Conservation (phyloP, 2,329 filamentous ascomycete species). For the Stemphylium vesicarium region DNA sequence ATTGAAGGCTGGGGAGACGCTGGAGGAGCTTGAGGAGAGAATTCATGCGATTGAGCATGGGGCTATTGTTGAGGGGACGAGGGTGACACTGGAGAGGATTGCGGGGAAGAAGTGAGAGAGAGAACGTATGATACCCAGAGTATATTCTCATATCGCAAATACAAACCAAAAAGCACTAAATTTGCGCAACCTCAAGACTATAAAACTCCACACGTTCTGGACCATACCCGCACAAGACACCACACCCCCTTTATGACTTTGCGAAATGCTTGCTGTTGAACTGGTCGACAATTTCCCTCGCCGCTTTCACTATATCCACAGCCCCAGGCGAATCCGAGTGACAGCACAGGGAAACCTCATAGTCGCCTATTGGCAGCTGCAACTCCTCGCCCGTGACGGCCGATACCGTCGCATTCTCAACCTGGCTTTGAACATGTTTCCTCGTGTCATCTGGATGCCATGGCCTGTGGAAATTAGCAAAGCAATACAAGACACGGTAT, state of each 20-base stretch:
- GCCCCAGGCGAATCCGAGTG: slow-evolving; percentile 55
- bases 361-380: slow-evolving; percentile 50
- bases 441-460: slow-evolving; percentile 53
- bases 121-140: slow-evolving; percentile 8
- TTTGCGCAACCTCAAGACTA: too few species aligned
- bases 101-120: slow-evolving; percentile 6
- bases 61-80: slow-evolving; percentile 77
- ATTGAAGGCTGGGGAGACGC: slow-evolving; percentile 60
- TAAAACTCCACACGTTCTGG: too few species aligned
- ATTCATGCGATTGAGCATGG: slow-evolving; percentile 80
- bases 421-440: slow-evolving; percentile 50
- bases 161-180: too few species aligned
- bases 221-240: too few species aligned
- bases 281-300: slow-evolving; percentile 51
- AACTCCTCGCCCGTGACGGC: slow-evolving; percentile 52
- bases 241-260: not conserved
- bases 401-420: slow-evolving; percentile 50
- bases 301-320: slow-evolving; percentile 53
- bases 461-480: slow-evolving; percentile 31
- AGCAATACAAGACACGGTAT: not conserved
- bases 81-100: slow-evolving; percentile 54
- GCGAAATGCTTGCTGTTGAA: slow-evolving; percentile 43
- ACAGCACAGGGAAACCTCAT: slow-evolving; percentile 53
- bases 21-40: slow-evolving; percentile 71
- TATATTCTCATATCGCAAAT: too few species aligned